Base-by-base conservation (phyloP, 2,329 filamentous ascomycete species). In the Pseudogymnoascus sp. region DNA sequence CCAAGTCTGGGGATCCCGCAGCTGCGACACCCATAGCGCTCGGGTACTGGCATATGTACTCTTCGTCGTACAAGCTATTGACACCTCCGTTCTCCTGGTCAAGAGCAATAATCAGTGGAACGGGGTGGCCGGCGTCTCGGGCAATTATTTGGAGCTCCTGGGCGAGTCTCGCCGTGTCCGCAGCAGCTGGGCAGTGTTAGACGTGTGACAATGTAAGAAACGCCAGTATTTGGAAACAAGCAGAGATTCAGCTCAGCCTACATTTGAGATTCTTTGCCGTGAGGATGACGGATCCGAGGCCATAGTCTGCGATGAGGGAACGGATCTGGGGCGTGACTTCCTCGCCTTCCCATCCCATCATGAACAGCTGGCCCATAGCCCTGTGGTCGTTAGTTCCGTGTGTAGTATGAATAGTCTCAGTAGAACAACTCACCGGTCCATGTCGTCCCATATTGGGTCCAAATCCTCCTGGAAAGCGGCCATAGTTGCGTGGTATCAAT, bases 71-170 rank as follows among this genome's bases (percentile, higher is more conserved):
- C 2, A 98, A 83, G 77, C 92, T 96, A 79, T 97, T 98, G 75
- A 97, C 93, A 2, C 93, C 93, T 68, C 95, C 95, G 85, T 99
- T 98, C 76, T 99, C 95, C 75, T 99, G 95, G 73, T 98, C 95
- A 39, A 98, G 80, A 41, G 90, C 93, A 70, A 99, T 97, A 63
- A 96, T 81, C 16, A 99, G 79, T 1, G 95, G 95, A 2, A 93
- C 88, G 2, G 90, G 89, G 75, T 98, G 93, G 19, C 93, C 93
- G 65, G 93, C 89, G 76, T 96, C 85, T 73, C 91, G 90, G 39
- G 95, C 95, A 73, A 96, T 93, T 61, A 88, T 92, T 77, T 99
- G 95, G 51, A 99, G 81, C 73, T 98, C 92, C 73, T 95, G 89
- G 31, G 96, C 91, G 45, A 98, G 82, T 72, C 84, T 85, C 48